These are phyloP conservation scores for Alternaria tenuissima DNA, from an alignment of 2,329 filamentous ascomycete species.

Conservation along the genomic window DNA sequence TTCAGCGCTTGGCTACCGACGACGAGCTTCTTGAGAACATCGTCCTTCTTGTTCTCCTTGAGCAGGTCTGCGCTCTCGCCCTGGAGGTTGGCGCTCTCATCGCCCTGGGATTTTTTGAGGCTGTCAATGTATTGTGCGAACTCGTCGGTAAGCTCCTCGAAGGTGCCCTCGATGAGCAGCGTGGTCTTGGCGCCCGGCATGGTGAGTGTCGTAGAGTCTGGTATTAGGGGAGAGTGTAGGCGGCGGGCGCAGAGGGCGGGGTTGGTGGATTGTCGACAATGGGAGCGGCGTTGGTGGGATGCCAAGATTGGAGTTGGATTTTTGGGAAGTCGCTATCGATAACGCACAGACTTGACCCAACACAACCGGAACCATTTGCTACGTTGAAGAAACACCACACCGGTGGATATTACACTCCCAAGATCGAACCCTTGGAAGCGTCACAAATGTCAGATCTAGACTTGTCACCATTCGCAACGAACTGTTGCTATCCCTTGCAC, in stretches of 20 bases:
- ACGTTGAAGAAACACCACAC: background rate
- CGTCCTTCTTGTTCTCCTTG: conserved; percentile 74
- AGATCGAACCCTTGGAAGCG: background rate
- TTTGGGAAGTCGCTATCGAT: conserved; percentile 34
- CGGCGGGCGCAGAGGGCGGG: conserved; percentile 24
- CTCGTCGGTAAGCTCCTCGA: conserved; percentile 91
- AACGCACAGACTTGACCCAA: conserved; percentile 13
- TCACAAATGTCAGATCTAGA: no score
- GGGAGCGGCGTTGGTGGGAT: conserved; percentile 37
- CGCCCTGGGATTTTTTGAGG: conserved; percentile 70
- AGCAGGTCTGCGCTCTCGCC: conserved; percentile 75
- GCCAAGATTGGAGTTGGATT: conserved; percentile 40
- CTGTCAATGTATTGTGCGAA: conserved; percentile 93
- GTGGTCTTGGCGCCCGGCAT: conserved; percentile 70
- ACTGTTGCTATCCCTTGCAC: no score
- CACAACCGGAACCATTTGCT: background rate
- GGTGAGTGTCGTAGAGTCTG: conserved; percentile 34
- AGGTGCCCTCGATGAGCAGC: conserved; percentile 85
- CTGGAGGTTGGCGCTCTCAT: conserved; percentile 62
- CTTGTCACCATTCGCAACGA: no score
- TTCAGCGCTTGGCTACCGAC: conserved; percentile 80
- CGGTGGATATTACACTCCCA: background rate
- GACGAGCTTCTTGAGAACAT: conserved; percentile 88
- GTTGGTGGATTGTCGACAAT: conserved; percentile 37
- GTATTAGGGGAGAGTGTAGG: conserved; percentile 33